Evolutionary conservation across 352 stramenopile species (phyloP).

Genomic region (Thraustochytrium sp.): DNA sequence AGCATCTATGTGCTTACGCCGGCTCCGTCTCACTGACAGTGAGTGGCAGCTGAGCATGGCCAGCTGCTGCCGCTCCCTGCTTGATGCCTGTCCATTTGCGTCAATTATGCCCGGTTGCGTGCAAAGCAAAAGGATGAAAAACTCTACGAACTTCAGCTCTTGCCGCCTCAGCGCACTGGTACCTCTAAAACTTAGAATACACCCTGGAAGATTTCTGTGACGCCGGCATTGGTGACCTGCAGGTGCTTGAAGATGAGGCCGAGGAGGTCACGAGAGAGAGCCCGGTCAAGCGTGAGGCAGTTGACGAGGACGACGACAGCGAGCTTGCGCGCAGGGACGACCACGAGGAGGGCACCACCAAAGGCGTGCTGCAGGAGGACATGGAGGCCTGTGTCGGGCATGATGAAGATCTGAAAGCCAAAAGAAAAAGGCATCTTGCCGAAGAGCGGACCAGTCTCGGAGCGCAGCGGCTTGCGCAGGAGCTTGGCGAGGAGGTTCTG

Average conservation of each 20-base stretch:
- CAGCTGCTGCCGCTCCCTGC: too few relatives aligned
- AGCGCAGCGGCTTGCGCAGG: background rate
- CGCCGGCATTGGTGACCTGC: background rate
- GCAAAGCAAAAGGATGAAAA: too few relatives aligned
- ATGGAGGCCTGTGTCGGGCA: background rate
- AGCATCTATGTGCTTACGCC: too few relatives aligned
- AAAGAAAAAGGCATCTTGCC: background rate
- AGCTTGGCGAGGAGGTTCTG: background rate
- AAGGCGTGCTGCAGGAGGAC: slow-evolving; percentile 14
- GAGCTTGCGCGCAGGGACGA: background rate
- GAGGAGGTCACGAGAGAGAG: background rate
- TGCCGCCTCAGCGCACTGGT: too few relatives aligned
- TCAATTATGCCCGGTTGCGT: too few relatives aligned
- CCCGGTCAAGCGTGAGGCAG: slow-evolving; percentile 28
- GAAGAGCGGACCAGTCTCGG: slow-evolving; percentile 30
- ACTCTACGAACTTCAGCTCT: too few relatives aligned
- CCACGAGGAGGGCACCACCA: background rate
- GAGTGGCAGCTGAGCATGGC: too few relatives aligned
- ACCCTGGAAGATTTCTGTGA: background rate
- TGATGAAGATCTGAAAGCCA: slow-evolving; percentile 5
- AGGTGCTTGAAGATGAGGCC: slow-evolving; percentile 21
- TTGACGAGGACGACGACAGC: slow-evolving; percentile 16
- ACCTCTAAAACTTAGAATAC: background rate
- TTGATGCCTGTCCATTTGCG: too few relatives aligned
- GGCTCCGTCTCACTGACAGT: too few relatives aligned